Base-by-base conservation (phyloP, 106 monocot genomes). In the Phalaenopsis aphrodite region DNA sequence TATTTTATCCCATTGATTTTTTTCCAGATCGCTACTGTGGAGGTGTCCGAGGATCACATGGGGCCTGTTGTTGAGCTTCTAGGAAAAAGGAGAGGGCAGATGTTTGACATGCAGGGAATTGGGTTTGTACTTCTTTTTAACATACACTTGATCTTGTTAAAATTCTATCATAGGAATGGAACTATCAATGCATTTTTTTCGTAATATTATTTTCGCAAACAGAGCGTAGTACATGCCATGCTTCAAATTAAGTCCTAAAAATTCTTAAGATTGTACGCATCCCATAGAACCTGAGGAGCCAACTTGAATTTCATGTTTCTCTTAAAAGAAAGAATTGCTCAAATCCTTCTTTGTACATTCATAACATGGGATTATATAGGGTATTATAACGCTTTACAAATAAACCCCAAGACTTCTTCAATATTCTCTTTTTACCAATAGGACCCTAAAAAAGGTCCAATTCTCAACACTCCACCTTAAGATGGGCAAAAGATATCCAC, bases 61-160 rank as follows among this genome's bases (percentile, higher is more conserved):
- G 98, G 98, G 52, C 81, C 98, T 55, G 98, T 94, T 5, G 94
- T 94, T 81, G 94, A 98, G 80, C 98, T 98, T 82, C 81, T 98
- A 30, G 98, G 98, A 39, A 94, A 79, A 87, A 91, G 98, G 81
- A 94, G 98, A 77, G 98, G 98, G 9, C 88, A 86, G 78, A 98
- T 98, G 98, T 75, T 94, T 88, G 98, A 98, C 82, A 98, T 98
- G 98, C 92, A 94, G 85, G 90, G 86, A 73, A 30, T 77, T 56
- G 92, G 95, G 95, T 95, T 78, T 52, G 90, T 84, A 38, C 41
- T 47, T 30, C 23, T 75, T 49, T 52, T 10, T 76, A 5, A 43
- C 42, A 74, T 39, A 2, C 39, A 69, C 39, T 69, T 69, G 69
- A 21, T 39, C 69, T 69, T 69, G 38, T 12, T 69, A 69, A 36